Evolutionary conservation across 2,329 filamentous ascomycete genomes (phyloP).

Genomic region (Fusarium acutatum): DNA sequence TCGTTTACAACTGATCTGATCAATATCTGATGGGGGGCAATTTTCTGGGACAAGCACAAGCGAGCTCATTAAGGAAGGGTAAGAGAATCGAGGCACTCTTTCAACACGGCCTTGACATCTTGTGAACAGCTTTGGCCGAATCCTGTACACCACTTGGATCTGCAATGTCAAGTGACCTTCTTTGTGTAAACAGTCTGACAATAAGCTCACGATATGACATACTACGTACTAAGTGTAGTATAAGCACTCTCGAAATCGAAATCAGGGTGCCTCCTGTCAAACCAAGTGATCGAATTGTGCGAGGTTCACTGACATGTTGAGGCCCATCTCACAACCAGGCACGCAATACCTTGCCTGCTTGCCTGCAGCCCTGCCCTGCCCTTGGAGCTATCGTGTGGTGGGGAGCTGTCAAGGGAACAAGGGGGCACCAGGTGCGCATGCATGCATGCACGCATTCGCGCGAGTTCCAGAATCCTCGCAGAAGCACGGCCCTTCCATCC

Average conservation of each 20-base stretch:
- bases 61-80: background rate
- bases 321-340: background rate
- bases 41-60: background rate
- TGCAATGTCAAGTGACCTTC: background rate
- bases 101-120: background rate
- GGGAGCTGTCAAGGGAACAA: slow-evolving; percentile 17
- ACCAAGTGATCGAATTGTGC: background rate
- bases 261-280: background rate
- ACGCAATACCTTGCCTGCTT: slow-evolving; percentile 21
- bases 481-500: slow-evolving; percentile 17
- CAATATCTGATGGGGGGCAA: background rate
- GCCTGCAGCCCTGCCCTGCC: background rate
- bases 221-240: background rate
- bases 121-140: background rate
- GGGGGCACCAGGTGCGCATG: background rate
- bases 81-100: background rate
- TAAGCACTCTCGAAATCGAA: background rate
- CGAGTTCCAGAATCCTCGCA: slow-evolving; percentile 39
- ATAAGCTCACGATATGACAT: background rate
- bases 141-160: background rate
- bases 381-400: slow-evolving; percentile 25
- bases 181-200: background rate
- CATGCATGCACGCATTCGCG: slow-evolving; percentile 1
- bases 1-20: slow-evolving; percentile 7
- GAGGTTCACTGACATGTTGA: background rate